Evolutionary conservation across 768 basidiomycete species (phyloP), one percentile per base, ranked within the genome.

Genomic region (Phanerochaete sordida): DNA sequence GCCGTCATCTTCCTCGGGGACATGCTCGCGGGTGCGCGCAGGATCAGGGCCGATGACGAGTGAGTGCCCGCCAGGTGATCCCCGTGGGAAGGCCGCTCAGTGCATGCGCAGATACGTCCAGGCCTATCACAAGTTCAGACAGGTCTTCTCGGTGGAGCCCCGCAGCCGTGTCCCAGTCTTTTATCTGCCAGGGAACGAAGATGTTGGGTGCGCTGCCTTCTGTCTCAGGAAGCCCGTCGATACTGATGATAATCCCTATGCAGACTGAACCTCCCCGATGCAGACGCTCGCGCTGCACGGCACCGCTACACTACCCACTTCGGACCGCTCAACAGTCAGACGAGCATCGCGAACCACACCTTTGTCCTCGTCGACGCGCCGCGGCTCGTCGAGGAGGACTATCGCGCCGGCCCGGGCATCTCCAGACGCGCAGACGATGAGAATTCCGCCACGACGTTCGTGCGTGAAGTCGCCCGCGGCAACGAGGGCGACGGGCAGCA

Each of bases 151-250:
- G 23, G 72, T 80, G 5, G 65, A 76, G 9, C n/a, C n/a, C n/a
- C n/a, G n/a, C n/a, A 63, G 71, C 8, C 64, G 67, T 19, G 75
- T 83, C 2, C 86, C 88, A 0, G 75, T 79, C 59, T 88, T 86
- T 71, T 89, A 85, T 68, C 79, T 95, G 28, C 88, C 94, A 3
- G 96, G 96, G 8, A 98, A 98, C 69, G 93, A 95, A 68, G 96
- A 98, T 67, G 79, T 90, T 31, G 91, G 90, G 85, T 91, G 59
- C 73, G 74, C 90, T 93, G 26, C 95, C 95, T 74, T 74, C 76
- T 24, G 71, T 80, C 8, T 65, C 77, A 13, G 64, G 70, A 9
- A 62, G 68, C 26, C 76, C 33, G 27, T 23, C 35, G 21, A 3
- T 26, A 23, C 48, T 45, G 23, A 24, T 9, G 24, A 4, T 12